phyloP scores from a whole-genome alignment of 371 early-diverging fungal genomes.

The Parasitella parasitica region DNA sequence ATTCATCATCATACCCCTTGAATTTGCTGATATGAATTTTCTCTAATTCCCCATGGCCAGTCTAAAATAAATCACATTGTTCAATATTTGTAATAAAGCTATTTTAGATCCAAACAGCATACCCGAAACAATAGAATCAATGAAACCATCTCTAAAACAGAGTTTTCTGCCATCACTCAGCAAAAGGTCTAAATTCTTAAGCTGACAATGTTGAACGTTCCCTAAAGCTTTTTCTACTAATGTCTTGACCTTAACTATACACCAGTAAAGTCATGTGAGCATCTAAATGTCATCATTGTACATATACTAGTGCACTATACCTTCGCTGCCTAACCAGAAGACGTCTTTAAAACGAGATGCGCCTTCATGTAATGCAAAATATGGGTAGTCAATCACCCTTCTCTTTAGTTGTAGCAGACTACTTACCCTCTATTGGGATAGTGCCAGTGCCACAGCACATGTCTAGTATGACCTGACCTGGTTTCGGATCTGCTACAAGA shows the following conservation, averaged over 20 bases:
- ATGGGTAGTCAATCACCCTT: background rate
- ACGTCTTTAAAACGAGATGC: conserved; percentile 32
- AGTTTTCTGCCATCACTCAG: conserved; percentile 38
- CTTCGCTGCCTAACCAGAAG: conserved; percentile 48
- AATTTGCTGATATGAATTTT: conserved; percentile 33
- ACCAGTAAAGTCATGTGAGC: background rate
- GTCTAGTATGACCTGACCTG: conserved; percentile 43
- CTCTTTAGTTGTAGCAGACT: too few species aligned
- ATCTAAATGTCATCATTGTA: background rate
- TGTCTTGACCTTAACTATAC: conserved; percentile 30
- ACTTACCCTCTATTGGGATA: conserved; percentile 35
- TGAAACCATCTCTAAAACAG: conserved; percentile 26
- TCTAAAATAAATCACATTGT: conserved; percentile 19
- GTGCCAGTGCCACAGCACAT: conserved; percentile 50
- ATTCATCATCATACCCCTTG: conserved; percentile 27
- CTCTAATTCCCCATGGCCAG: conserved; percentile 51
- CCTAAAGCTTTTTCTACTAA: conserved; percentile 35
- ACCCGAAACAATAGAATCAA: conserved; percentile 47
- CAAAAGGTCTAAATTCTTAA: conserved; percentile 37
- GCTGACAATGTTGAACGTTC: conserved; percentile 27
- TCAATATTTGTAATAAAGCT: background rate
- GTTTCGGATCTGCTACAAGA: conserved; percentile 28
- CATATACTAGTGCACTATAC: too few species aligned
- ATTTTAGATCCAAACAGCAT: background rate
- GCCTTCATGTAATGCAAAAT: conserved; percentile 9